Evolutionary conservation across 2,329 filamentous ascomycete genomes (phyloP).

Genomic region (Pseudogymnoascus sp.): DNA sequence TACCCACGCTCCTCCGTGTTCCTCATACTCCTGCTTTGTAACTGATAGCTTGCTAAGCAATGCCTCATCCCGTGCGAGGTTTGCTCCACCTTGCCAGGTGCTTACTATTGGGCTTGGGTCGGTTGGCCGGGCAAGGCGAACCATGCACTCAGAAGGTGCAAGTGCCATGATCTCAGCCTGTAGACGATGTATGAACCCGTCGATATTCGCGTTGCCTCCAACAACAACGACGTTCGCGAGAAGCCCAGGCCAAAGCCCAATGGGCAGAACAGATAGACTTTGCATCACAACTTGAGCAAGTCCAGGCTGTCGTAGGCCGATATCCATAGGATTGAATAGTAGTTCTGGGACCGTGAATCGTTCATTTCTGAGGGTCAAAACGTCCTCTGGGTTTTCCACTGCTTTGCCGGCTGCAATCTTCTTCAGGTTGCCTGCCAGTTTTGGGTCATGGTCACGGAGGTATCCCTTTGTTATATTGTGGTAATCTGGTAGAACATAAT

Average conservation of each 20-base stretch:
- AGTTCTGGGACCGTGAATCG: constrained; percentile 85
- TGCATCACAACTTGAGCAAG: constrained; percentile 77
- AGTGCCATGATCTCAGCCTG: constrained; percentile 65
- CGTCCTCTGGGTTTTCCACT: constrained; percentile 57
- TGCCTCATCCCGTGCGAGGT: constrained; percentile 61
- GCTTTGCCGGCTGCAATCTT: constrained; percentile 35
- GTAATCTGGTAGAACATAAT: constrained; percentile 87
- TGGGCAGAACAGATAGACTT: constrained; percentile 63
- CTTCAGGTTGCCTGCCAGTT: constrained; percentile 45
- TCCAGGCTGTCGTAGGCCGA: constrained; percentile 76
- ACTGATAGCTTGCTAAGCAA: constrained; percentile 59
- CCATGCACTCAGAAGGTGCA: constrained; percentile 67
- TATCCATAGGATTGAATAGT: constrained; percentile 77
- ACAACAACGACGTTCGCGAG: constrained; percentile 83
- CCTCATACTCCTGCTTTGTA: constrained; percentile 86
- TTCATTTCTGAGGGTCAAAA: constrained; percentile 83
- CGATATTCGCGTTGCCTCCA: constrained; percentile 73
- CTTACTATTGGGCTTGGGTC: constrained; percentile 53
- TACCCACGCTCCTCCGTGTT: constrained; percentile 70
- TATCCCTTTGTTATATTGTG: constrained; percentile 55
- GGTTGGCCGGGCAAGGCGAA: constrained; percentile 59
- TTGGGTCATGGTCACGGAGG: constrained; percentile 68
- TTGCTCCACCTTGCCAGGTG: constrained; percentile 79
- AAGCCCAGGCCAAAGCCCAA: constrained; percentile 76
- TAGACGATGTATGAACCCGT: constrained; percentile 74